Conservation (phyloP, 2,329 filamentous ascomycete genomes). For the Apiospora rasikravindrae region DNA sequence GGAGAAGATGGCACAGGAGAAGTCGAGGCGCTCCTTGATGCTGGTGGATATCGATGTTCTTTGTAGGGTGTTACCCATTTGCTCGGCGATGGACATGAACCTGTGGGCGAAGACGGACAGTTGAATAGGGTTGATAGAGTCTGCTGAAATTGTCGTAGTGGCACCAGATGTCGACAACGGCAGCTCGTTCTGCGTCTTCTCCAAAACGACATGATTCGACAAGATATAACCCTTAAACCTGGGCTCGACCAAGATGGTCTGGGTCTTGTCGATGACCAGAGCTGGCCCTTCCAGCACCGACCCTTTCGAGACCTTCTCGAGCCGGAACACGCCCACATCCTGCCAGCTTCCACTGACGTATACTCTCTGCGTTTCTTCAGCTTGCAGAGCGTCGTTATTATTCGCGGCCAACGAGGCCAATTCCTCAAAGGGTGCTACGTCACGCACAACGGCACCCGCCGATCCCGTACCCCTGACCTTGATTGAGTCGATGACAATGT, state of each 20-base stretch:
- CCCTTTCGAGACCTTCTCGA: slow-evolving; percentile 31
- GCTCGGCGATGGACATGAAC: slow-evolving; percentile 84
- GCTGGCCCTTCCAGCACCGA: slow-evolving; percentile 39
- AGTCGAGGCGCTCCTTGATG: slow-evolving; percentile 81
- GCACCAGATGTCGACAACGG: slow-evolving; percentile 63
- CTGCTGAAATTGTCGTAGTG: slow-evolving; percentile 44
- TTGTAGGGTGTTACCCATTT: slow-evolving; percentile 79
- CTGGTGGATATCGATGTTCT: slow-evolving; percentile 80
- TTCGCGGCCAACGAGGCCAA: slow-evolving; percentile 20
- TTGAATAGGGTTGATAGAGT: slow-evolving; percentile 72
- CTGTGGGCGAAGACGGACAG: slow-evolving; percentile 79
- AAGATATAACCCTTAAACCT: slow-evolving; percentile 38
- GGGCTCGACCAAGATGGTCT: slow-evolving; percentile 74
- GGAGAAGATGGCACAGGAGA: slow-evolving; percentile 80
- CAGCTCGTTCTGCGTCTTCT: slow-evolving; percentile 44
- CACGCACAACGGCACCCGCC: slow-evolving; percentile 23
- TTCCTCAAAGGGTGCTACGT: slow-evolving; percentile 27
- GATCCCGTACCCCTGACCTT: slow-evolving; percentile 39
- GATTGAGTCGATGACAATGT: slow-evolving; percentile 47
- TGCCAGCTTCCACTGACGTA: slow-evolving; percentile 38
- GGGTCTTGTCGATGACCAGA: slow-evolving; percentile 71
- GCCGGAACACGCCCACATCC: slow-evolving; percentile 35
- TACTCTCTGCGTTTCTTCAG: slow-evolving; percentile 31
- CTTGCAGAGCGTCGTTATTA: slow-evolving; percentile 2
- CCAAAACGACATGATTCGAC: slow-evolving; percentile 43